These are phyloP conservation scores for Fusarium illudens DNA, from an alignment of 2,329 filamentous ascomycete species.

Conservation along the genomic window DNA sequence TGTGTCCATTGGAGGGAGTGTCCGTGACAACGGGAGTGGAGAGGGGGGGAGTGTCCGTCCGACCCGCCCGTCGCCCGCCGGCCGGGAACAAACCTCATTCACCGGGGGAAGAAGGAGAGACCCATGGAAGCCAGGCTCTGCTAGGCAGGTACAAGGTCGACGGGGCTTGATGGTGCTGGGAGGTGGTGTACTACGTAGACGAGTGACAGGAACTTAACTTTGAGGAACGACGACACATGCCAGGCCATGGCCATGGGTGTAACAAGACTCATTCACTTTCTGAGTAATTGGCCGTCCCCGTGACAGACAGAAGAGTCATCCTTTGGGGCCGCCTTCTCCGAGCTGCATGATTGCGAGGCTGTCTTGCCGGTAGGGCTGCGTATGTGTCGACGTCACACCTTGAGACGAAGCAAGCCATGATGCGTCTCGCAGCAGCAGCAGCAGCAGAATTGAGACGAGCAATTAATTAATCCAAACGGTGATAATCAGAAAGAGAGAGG, in stretches of 20 bases:
- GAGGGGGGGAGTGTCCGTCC: not conserved
- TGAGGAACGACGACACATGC: too few relatives aligned
- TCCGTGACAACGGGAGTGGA: not conserved
- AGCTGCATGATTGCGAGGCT: conserved; percentile 7
- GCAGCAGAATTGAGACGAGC: not conserved
- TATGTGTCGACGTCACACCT: conserved; percentile 34
- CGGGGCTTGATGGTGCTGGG: not conserved
- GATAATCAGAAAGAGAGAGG: too few relatives aligned
- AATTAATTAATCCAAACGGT: too few relatives aligned
- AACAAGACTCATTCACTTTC: not conserved
- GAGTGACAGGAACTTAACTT: not conserved
- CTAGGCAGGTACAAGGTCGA: not conserved
- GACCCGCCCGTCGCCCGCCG: not conserved
- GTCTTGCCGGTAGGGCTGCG: conserved; percentile 20
- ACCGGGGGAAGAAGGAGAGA: not conserved
- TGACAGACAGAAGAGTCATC: conserved; percentile 34
- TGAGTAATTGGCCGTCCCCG: conserved; percentile 16
- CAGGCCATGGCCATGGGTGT: not conserved
- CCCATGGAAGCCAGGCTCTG: not conserved
- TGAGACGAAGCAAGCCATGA: not conserved
- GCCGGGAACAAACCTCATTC: not conserved
- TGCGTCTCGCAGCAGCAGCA: not conserved
- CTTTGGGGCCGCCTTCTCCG: conserved; percentile 10
- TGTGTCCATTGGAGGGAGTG: not conserved
- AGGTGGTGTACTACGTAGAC: not conserved